Conservation (phyloP, 495 filamentous ascomycete species). For the Cryomyces antarcticus region DNA sequence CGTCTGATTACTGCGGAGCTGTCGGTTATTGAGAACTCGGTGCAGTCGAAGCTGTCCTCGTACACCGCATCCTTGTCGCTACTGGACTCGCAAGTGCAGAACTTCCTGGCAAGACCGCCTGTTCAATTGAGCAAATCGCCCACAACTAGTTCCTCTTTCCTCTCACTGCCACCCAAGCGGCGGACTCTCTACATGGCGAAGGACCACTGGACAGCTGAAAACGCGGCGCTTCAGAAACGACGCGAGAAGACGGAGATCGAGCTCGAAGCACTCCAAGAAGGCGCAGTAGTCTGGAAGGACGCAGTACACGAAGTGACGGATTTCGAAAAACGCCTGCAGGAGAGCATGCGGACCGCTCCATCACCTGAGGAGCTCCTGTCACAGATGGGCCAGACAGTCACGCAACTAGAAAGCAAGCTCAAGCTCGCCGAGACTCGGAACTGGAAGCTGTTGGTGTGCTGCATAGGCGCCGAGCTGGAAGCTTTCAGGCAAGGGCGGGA, state of each 20-base stretch:
- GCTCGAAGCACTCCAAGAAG: conserved; percentile 60
- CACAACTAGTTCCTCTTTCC: conserved; percentile 12
- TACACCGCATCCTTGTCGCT: conserved; percentile 34
- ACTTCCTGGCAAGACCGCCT: conserved; percentile 31
- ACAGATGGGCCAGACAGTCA: conserved; percentile 35
- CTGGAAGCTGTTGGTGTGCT: conserved; percentile 80
- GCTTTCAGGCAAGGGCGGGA: conserved; percentile 51
- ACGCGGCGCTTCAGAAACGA: conserved; percentile 32
- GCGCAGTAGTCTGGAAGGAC: conserved; percentile 59
- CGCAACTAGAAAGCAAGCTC: conserved; percentile 37
- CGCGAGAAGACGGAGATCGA: conserved; percentile 45
- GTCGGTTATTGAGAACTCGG: conserved; percentile 39
- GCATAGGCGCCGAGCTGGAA: conserved; percentile 73
- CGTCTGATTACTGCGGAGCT: conserved; percentile 38
- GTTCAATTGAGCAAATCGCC: conserved; percentile 2
- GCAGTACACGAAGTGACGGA: conserved; percentile 38
- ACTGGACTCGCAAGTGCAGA: conserved; percentile 30
- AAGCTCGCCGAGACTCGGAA: conserved; percentile 38
- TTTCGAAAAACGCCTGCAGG: conserved; percentile 45
- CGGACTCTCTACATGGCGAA: conserved; percentile 59
- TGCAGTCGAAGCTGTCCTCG: conserved; percentile 38
- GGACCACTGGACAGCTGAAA: conserved; percentile 54
- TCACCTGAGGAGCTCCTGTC: conserved; percentile 21
- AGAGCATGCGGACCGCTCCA: conserved; percentile 24
- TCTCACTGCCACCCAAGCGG: conserved; percentile 37